Evolutionary conservation across 2,329 filamentous ascomycete species (phyloP).

Genomic region (Pseudocercospora ulei): DNA sequence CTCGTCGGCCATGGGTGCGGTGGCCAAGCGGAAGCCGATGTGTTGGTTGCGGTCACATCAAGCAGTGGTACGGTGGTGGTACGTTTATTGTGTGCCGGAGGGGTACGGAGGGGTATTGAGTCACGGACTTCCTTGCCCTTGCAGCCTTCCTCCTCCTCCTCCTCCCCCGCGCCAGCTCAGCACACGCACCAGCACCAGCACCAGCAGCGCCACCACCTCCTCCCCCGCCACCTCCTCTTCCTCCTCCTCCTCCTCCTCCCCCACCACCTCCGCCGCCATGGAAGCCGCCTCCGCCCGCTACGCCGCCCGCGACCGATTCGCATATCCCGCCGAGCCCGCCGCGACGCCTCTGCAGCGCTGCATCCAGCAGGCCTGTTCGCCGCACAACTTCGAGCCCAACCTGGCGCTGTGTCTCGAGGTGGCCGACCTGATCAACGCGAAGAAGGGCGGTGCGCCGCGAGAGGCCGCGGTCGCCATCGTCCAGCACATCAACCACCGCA

Average conservation of each 20-base stretch:
- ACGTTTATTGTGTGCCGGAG: too few relatives aligned
- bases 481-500: conserved; percentile 90
- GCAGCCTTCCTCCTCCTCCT: too few relatives aligned
- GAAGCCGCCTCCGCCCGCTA: conserved; percentile 93
- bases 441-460: conserved; percentile 89
- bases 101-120: too few relatives aligned
- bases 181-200: too few relatives aligned
- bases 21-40: not conserved
- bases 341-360: conserved; percentile 86
- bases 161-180: too few relatives aligned
- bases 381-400: conserved; percentile 96
- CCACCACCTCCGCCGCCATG: too few relatives aligned
- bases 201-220: too few relatives aligned
- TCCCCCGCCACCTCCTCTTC: too few relatives aligned
- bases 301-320: conserved; percentile 89
- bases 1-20: conserved; percentile 23
- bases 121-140: too few relatives aligned
- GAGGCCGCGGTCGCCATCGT: conserved; percentile 92
- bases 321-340: conserved; percentile 65
- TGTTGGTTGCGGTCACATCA: not conserved
- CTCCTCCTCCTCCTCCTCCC: too few relatives aligned
- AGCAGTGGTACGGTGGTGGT: too few relatives aligned
- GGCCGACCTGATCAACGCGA: conserved; percentile 88
- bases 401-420: conserved; percentile 95
- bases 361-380: conserved; percentile 91